These are phyloP conservation scores for Diaporthe amygdali DNA, from an alignment of 2,329 filamentous ascomycete species.

Conservation along the genomic window DNA sequence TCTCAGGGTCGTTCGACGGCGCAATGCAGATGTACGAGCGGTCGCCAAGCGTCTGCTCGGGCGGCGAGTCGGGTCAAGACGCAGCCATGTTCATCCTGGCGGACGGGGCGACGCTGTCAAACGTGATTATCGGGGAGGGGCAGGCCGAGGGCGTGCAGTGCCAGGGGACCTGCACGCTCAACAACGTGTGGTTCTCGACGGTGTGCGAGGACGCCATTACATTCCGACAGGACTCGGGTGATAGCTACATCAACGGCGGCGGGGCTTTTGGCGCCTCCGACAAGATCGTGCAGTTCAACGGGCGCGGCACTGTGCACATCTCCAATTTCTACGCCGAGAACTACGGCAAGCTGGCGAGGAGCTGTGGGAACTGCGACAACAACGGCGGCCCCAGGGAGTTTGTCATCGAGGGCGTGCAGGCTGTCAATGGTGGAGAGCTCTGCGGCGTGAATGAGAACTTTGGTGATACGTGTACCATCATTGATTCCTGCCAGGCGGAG, in stretches of 20 bases:
- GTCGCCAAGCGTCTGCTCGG: conserved; percentile 2
- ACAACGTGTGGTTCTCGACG: conserved; percentile 38
- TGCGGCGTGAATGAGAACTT: conserved; percentile 55
- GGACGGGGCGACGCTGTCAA: conserved; percentile 52
- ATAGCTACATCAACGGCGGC: conserved; percentile 43
- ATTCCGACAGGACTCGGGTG: conserved; percentile 39
- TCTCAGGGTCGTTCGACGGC: background rate
- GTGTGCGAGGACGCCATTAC: conserved; percentile 42
- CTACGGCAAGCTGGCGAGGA: conserved; percentile 52
- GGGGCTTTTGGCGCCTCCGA: conserved; percentile 41
- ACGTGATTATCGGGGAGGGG: conserved; percentile 55
- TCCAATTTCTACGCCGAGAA: conserved; percentile 46
- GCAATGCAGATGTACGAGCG: background rate
- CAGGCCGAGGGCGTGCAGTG: conserved; percentile 55
- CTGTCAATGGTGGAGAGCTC: conserved; percentile 44
- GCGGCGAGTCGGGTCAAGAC: background rate
- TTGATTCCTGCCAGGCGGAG: conserved; percentile 28
- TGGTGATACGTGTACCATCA: conserved; percentile 39
- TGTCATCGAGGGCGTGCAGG: conserved; percentile 49
- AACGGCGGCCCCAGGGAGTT: conserved; percentile 42
- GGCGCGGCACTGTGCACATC: conserved; percentile 37
- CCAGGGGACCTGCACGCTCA: conserved; percentile 49
- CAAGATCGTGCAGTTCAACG: conserved; percentile 46
- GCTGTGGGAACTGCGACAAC: conserved; percentile 53
- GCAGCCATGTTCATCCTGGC: conserved; percentile 55